A percentile compares a stretch with the other conserved stretches of the same genome.
Conservation (phyloP, 2,329 filamentous ascomycete species). For the Trichoderma atroviride region DNA sequence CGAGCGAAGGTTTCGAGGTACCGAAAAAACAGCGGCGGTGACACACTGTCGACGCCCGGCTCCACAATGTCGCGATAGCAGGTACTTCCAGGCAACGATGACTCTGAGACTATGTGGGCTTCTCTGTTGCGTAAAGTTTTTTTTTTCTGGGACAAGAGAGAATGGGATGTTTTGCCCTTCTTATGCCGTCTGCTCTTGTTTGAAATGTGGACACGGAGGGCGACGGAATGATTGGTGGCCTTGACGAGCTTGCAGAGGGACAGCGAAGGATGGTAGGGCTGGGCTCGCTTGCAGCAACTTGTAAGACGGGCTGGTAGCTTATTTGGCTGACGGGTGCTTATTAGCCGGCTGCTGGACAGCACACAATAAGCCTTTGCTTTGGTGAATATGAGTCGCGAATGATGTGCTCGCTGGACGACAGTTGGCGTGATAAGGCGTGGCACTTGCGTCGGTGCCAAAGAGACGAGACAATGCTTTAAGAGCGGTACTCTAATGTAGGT, state of each 20-base stretch:
- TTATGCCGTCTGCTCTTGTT: neutral
- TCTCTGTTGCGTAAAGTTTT: slow-evolving; percentile 3
- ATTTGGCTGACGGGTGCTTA: slow-evolving; percentile 20
- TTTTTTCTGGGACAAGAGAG: neutral
- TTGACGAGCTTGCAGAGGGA: neutral
- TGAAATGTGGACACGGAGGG: slow-evolving; percentile 1
- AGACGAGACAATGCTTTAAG: neutral
- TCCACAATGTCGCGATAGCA: slow-evolving; percentile 27
- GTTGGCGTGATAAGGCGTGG: slow-evolving; percentile 4
- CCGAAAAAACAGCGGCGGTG: slow-evolving; percentile 4
- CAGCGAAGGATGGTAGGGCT: slow-evolving; percentile 17
- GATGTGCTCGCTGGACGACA: neutral
- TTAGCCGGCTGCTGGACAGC: slow-evolving; percentile 1
- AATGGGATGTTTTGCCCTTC: neutral
- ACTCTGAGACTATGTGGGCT: slow-evolving; percentile 23
- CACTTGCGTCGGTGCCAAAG: neutral
- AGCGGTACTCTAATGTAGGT: neutral
- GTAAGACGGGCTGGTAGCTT: slow-evolving; percentile 14
- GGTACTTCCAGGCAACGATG: slow-evolving; percentile 17
- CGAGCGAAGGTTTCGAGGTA: slow-evolving; percentile 18
- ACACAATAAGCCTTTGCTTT: neutral
- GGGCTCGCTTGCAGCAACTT: slow-evolving; percentile 20
- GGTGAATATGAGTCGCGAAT: neutral
- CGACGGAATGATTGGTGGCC: slow-evolving; percentile 2
- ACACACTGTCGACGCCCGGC: slow-evolving; percentile 23